phyloP scores from a whole-genome alignment of 192 early-diverging fungal species.

The Rhizophagus clarus region DNA sequence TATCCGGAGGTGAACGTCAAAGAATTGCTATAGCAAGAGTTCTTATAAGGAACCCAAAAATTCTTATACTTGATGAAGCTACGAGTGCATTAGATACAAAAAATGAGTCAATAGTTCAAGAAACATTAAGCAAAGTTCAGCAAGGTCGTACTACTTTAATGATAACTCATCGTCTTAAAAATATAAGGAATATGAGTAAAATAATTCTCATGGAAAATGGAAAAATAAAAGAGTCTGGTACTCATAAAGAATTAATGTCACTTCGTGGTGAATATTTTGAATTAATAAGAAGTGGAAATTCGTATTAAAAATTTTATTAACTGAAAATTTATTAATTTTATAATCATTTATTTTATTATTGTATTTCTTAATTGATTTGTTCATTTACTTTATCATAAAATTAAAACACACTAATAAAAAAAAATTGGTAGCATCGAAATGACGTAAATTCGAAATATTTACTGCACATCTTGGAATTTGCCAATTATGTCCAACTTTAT shows the following conservation, averaged over 20 bases:
- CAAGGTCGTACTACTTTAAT: slow-evolving; percentile 68
- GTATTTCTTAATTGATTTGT: no score
- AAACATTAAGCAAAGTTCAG: slow-evolving; percentile 57
- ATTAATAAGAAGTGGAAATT: slow-evolving; percentile 49
- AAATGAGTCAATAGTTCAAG: slow-evolving; percentile 66
- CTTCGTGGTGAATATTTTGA: slow-evolving; percentile 46
- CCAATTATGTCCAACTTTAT: no score
- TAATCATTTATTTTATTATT: no score
- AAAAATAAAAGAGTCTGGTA: slow-evolving; percentile 57
- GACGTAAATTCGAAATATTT: no score
- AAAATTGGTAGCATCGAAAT: no score
- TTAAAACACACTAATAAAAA: no score
- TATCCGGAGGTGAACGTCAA: slow-evolving; percentile 51
- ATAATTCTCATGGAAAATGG: slow-evolving; percentile 57
- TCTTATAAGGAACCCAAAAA: slow-evolving; percentile 45
- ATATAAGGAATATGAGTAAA: slow-evolving; percentile 65
- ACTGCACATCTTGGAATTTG: no score
- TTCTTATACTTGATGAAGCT: slow-evolving; percentile 61
- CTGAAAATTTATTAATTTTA: no score
- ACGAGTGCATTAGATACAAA: slow-evolving; percentile 67
- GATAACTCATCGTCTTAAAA: slow-evolving; percentile 72
- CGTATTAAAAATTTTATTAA: not conserved
- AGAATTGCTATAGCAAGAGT: slow-evolving; percentile 51
- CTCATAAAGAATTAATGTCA: slow-evolving; percentile 61
- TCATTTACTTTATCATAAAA: no score